Percentiles rank a stretch among this genome's conserved stretches.
These are phyloP conservation scores for Scenedesmus sp. DNA, from an alignment of 163 green algal species.

Conservation along the genomic window DNA sequence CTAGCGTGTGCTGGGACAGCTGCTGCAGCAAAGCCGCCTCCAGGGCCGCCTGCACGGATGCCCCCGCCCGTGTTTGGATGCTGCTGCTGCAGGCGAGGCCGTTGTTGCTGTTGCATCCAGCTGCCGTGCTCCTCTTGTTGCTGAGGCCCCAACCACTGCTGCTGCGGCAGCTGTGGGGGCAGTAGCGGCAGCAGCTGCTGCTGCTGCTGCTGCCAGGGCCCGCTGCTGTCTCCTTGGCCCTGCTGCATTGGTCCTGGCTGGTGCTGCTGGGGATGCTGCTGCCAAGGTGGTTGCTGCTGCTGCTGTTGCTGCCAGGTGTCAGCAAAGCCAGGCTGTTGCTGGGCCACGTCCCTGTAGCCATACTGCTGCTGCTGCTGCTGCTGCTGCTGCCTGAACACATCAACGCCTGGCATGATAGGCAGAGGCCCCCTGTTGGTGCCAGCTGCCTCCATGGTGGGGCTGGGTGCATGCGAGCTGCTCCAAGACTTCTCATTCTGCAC, in stretches of 20 bases:
- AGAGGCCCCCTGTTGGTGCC: not conserved
- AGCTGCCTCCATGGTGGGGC: not conserved
- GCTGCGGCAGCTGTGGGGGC: not conserved
- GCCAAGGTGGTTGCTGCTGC: not conserved
- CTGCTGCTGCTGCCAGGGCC: not conserved
- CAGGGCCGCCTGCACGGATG: not conserved
- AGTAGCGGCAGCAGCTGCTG: not conserved
- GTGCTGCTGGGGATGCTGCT: constrained; percentile 5
- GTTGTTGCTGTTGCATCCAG: not conserved
- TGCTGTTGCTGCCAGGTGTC: not conserved
- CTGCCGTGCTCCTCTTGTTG: not conserved
- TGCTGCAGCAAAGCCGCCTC: not conserved
- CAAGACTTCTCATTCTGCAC: constrained; percentile 46
- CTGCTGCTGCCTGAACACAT: not conserved
- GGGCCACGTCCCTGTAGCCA: not conserved
- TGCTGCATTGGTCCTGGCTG: not conserved
- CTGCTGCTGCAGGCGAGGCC: not conserved
- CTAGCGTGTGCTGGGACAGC: not conserved
- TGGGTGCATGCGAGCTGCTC: constrained; percentile 7
- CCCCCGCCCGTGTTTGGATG: not conserved
- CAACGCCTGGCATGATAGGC: not conserved
- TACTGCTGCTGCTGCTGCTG: not conserved
- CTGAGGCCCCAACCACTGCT: not conserved
- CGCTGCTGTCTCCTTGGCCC: not conserved
- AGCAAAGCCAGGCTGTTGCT: not conserved